Conservation (phyloP, 2,329 filamentous ascomycete genomes). For the Colletotrichum gloeosporioides region DNA sequence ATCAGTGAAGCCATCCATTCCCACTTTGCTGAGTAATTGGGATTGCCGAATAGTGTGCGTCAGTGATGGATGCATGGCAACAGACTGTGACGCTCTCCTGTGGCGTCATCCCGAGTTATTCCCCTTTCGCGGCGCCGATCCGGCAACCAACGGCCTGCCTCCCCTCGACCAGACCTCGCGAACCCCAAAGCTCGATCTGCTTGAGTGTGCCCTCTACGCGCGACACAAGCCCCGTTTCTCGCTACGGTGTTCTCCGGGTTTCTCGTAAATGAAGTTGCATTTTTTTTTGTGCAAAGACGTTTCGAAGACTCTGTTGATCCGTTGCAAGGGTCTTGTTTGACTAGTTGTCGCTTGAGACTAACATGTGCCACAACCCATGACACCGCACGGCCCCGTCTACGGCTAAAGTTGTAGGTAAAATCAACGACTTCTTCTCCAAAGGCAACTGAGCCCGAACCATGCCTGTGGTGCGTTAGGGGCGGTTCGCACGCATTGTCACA, state of each 20-base stretch:
- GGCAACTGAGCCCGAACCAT: not conserved
- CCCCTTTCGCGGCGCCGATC: not conserved
- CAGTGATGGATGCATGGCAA: not conserved
- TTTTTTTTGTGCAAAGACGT: not conserved
- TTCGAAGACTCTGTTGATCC: not conserved
- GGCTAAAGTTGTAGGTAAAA: not conserved
- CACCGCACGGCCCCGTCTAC: not conserved
- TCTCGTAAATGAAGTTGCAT: not conserved
- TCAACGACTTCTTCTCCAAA: not conserved
- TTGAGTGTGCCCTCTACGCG: not conserved
- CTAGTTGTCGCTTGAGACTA: not conserved
- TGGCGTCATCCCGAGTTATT: slow-evolving; percentile 15
- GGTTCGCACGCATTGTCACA: not conserved
- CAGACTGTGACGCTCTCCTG: not conserved
- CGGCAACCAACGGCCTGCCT: not conserved
- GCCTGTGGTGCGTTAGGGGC: not conserved
- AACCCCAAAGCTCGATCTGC: not conserved
- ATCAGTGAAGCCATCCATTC: not conserved
- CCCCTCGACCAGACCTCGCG: not conserved
- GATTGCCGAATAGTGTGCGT: not conserved
- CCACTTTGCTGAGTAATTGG: slow-evolving; percentile 10
- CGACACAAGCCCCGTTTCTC: not conserved
- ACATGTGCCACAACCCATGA: not conserved
- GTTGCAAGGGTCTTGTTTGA: not conserved
- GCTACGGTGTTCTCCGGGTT: not conserved